Evolutionary conservation across 768 basidiomycete species (phyloP), one percentile per base, ranked within the genome.

Genomic region (Psilocybe cubensis): DNA sequence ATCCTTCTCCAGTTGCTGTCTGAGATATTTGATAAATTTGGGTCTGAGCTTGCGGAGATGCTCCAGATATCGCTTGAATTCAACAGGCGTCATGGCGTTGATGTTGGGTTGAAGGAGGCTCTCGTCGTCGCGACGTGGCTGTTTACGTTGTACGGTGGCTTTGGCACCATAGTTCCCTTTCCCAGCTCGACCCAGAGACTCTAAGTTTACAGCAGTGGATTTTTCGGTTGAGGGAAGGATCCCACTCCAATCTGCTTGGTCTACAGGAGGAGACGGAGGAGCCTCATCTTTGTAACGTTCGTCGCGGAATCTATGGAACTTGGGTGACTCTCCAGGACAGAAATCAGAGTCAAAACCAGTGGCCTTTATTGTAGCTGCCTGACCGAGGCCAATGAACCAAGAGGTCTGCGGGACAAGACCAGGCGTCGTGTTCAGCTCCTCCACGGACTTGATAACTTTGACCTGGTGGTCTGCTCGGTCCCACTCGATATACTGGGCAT

Each of bases 401-500:
- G 67, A 20, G 0, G 72, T 67, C 1, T 62, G 29, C 7, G 61
- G 51, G 0, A 59, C 38, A 4, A 75, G 23, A 23, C 62, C 61
- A 3, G 82, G 76, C 9, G 68, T 66, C 18, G 79, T 67, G 20
- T 80, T 80, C 52, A 89, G 77, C 67, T 91, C 88, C 64, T 87
- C 84, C 70, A 87, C 81, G 57, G 85, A 80, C 62, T 79, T 76
- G 55, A 92, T 78, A 70, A 88, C 89, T 44, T 83, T 76, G n/a
- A 84, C 85, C 67, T 90, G 83, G 40, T 70, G 72, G 63, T 89
- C 85, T 14, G 82, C 88, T 57, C 81, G 78, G 64, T 80, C 80
- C 91, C 92, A 94, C 60, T 90, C 88, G 21, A 89, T 87, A 69
- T 88, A 92, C 62, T 91, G 79, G 55, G 89, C 84, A 52, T 76